Conservation (phyloP, 2,329 filamentous ascomycete species). For the Chaetomium sp. region DNA sequence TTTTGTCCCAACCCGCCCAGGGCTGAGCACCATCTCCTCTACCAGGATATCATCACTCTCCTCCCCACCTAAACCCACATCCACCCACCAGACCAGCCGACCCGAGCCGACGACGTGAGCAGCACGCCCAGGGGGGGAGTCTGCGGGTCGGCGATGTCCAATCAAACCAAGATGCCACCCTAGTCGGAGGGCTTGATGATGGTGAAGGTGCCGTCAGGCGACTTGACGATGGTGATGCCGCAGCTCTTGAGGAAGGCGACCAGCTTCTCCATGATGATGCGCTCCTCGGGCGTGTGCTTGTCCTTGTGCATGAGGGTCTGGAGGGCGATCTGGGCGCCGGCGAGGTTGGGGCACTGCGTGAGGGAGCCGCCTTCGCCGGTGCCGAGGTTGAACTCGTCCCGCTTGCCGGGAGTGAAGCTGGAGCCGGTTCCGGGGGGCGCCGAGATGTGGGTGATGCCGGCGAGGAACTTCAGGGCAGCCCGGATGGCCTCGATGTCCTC, state of each 20-base stretch:
- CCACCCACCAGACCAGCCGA: background rate
- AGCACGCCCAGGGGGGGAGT: constrained; percentile 29
- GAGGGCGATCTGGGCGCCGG: constrained; percentile 56
- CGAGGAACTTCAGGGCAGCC: constrained; percentile 30
- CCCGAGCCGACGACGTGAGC: constrained; percentile 28
- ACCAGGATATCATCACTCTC: constrained; percentile 1
- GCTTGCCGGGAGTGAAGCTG: constrained; percentile 35
- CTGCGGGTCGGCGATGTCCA: constrained; percentile 34
- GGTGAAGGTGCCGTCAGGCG: constrained; percentile 42
- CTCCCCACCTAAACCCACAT: background rate
- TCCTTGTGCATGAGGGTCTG: constrained; percentile 31
- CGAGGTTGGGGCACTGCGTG: constrained; percentile 68
- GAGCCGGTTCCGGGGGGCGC: constrained; percentile 31
- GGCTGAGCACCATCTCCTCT: constrained; percentile 1
- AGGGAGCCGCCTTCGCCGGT: constrained; percentile 45
- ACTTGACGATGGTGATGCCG: constrained; percentile 42
- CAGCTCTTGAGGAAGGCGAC: constrained; percentile 38
- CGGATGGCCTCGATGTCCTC: constrained; percentile 32
- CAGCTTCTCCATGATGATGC: constrained; percentile 30
- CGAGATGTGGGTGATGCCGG: constrained; percentile 31
- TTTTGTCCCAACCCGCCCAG: background rate
- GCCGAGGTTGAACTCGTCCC: constrained; percentile 24
- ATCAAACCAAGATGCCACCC: constrained; percentile 28
- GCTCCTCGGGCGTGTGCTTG: constrained; percentile 28
- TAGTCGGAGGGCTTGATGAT: constrained; percentile 38